Conservation (phyloP, 148 eudicot genomes). For the Tetragonia tetragonoides region DNA sequence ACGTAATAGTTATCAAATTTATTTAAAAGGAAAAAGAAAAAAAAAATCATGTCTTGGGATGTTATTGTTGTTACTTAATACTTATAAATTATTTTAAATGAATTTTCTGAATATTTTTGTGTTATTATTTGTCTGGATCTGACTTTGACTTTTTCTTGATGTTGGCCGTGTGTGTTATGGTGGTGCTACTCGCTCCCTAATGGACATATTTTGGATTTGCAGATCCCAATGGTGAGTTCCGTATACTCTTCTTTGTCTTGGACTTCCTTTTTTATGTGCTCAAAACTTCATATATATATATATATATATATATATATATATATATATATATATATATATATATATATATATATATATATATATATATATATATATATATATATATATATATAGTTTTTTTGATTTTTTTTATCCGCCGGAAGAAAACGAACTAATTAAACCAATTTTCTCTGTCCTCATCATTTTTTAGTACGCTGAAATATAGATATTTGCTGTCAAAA, state of each 20-base stretch:
- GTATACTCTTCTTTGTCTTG: background rate
- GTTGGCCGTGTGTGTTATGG: background rate
- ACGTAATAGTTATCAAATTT: background rate
- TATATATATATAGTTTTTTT: too few species aligned
- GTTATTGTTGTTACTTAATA: too few species aligned
- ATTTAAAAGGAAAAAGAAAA: too few species aligned
- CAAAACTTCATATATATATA: background rate
- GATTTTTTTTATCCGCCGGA: background rate
- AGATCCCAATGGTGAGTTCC: constrained; percentile 71
- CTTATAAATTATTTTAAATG: too few species aligned
- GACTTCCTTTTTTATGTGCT: too few species aligned
- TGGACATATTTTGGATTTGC: constrained; percentile 4
- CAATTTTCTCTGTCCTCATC: background rate
- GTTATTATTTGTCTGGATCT: too few species aligned
- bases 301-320: too few species aligned
- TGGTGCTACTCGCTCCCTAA: constrained; percentile 9
- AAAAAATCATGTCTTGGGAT: too few species aligned
- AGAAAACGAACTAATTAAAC: background rate
- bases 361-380: background rate
- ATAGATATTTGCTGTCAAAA: too few species aligned
- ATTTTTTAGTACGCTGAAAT: too few species aligned
- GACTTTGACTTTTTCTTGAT: background rate
- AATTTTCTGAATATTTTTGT: too few species aligned
- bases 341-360: background rate
- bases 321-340: background rate